Conservation (phyloP, 441 rosid species). For the Pelargonium citronellum region DNA sequence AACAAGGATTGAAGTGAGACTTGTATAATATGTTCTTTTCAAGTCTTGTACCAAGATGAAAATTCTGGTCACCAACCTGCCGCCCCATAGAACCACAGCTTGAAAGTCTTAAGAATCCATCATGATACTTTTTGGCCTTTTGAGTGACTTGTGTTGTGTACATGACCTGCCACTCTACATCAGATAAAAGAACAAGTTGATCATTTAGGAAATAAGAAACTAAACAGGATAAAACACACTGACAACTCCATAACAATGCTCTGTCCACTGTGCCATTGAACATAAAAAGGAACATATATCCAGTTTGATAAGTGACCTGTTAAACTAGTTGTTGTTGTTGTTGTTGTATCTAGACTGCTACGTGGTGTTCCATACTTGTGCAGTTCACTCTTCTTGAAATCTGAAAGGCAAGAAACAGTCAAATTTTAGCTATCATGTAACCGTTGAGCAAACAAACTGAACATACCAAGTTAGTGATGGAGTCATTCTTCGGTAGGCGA, state of each 20-base stretch:
- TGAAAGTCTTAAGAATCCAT: conserved; percentile 38
- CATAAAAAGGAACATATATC: neutral
- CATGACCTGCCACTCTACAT: conserved; percentile 46
- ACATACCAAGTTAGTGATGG: neutral
- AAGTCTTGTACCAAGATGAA: conserved; percentile 6
- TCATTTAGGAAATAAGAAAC: neutral
- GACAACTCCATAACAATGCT: neutral
- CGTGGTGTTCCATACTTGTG: conserved; percentile 35
- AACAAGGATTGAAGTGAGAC: neutral
- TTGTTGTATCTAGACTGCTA: conserved; percentile 24
- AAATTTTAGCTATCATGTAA: neutral
- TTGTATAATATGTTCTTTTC: neutral
- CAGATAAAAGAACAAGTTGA: conserved; percentile 1
- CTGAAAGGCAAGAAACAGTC: conserved; percentile 29
- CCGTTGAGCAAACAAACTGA: neutral
- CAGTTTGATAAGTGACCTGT: conserved; percentile 29
- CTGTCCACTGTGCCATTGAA: neutral
- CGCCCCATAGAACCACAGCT: conserved; percentile 33
- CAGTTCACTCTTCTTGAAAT: conserved; percentile 49
- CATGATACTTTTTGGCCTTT: conserved; percentile 53
- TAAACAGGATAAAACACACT: neutral
- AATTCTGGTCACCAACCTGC: conserved; percentile 33
- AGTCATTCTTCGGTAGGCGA: neutral
- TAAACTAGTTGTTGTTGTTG: conserved; percentile 21
- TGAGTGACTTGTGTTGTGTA: conserved; percentile 49